A percentile compares a stretch with the other conserved stretches of the same genome.
Conservation (phyloP, 1,284 basidiomycete species). For the Malassezia nana region DNA sequence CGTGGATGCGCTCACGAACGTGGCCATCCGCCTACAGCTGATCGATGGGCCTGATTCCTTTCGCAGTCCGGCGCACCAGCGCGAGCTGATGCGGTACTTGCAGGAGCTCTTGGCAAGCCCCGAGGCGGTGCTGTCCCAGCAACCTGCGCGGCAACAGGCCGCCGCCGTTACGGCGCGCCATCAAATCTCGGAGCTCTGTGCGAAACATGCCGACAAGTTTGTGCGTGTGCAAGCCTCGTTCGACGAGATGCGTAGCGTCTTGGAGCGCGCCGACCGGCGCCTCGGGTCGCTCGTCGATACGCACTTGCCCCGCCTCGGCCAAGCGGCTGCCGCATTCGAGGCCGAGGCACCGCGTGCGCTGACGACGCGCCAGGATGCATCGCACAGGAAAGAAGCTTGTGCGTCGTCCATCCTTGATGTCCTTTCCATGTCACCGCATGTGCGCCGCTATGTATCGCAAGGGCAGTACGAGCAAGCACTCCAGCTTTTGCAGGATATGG, state of each 20-base stretch:
- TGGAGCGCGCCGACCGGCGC: neutral
- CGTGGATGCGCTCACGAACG: neutral
- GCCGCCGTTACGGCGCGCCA: neutral
- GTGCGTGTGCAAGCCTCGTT: conserved; percentile 5
- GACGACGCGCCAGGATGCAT: neutral
- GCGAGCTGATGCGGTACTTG: conserved; percentile 1
- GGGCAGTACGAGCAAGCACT: conserved; percentile 14
- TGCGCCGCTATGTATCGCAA: conserved; percentile 2
- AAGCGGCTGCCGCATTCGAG: neutral
- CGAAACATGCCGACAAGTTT: conserved; percentile 9
- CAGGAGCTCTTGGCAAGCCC: conserved; percentile 7
- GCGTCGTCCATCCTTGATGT: neutral
- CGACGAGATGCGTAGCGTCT: neutral
- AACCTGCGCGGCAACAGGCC: conserved; percentile 13
- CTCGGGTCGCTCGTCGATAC: neutral
- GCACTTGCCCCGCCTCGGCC: neutral
- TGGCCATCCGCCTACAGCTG: neutral
- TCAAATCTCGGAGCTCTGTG: conserved; percentile 14
- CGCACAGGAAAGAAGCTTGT: neutral
- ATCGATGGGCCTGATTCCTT: neutral
- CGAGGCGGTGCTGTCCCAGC: conserved; percentile 8
- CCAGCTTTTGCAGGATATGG: neutral
- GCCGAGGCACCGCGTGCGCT: neutral
- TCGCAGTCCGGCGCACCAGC: neutral
- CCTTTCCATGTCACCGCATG: neutral